Base-by-base conservation (phyloP, 1,139 yeast genomes). In the Pichia inconspicua region DNA sequence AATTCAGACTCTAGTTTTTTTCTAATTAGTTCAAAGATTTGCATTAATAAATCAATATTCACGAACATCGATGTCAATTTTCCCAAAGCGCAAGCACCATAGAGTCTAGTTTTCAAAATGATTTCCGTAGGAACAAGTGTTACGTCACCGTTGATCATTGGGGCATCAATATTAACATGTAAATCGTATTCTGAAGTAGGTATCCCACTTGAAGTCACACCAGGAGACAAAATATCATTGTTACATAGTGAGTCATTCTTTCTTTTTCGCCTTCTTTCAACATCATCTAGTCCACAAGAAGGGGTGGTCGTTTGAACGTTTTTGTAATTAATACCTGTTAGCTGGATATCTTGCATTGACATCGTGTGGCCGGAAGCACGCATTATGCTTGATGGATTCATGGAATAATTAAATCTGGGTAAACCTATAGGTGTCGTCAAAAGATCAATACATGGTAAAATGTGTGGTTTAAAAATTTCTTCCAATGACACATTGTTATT, bases 351-450 rank as follows among this genome's bases (percentile, higher is more conserved):
- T 4, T 53, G 45, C 9, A 48, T 59, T 14, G 71, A 70, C 38
- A 78, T 68, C 25, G 74, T 67, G 40, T 71, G 74, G 1, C 94
- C 95, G 5, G 96, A 85, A 0, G 97, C 95, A 55, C 88, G 78
- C 63, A 92, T 71, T 41, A 92, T 77, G 46, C 82, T 73, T 19
- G 74, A 69, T 0, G 88, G 72, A 58, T 87, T 83, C 96, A 94
- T 87, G 42, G 80, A 79, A 66, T 87, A 92, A 57, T 84, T 85
- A 63, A 84, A 87, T 55, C 98, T 80, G 3, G 96, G 86, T 48
- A 89, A 80, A 53, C 99, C 98, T 53, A 94, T 84, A 5, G 98
- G 98, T 0, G 97, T 92, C 84, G 87, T 83, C 43, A 89, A 64
- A 43, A 94, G 71, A 12, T 82, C 76, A 45, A 88, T 67, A 46